phyloP scores from a whole-genome alignment of 1,284 basidiomycete genomes.

The Hymenochaete sp. region DNA sequence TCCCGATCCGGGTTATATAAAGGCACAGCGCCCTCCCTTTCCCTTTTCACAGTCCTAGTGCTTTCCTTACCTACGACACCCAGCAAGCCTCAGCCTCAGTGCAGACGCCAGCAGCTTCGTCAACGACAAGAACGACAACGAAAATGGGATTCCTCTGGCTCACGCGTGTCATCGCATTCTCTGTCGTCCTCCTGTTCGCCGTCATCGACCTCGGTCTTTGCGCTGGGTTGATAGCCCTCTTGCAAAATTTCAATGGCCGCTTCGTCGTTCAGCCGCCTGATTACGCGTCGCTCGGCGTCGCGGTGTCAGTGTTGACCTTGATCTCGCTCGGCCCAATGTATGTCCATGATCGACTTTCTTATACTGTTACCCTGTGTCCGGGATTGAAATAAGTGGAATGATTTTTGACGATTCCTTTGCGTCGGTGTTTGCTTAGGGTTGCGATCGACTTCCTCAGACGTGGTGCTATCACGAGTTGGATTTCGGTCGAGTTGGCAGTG shows the following conservation, averaged over 20 bases:
- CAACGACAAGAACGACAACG: background rate
- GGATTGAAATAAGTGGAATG: background rate
- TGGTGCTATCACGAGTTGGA: slow-evolving; percentile 36
- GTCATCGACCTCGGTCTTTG: slow-evolving; percentile 16
- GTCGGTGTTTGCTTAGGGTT: slow-evolving; percentile 31
- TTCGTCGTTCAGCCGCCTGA: slow-evolving; percentile 1
- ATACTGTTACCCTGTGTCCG: background rate
- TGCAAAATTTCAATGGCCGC: background rate
- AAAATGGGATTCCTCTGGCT: slow-evolving; percentile 9
- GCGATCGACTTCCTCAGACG: slow-evolving; percentile 33
- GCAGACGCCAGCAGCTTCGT: background rate
- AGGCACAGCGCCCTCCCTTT: no score
- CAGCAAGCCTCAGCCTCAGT: background rate
- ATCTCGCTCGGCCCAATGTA: slow-evolving; percentile 15
- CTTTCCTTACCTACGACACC: background rate
- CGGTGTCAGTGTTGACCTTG: slow-evolving; percentile 16
- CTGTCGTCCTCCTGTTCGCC: slow-evolving; percentile 15
- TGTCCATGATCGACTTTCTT: slow-evolving; percentile 3
- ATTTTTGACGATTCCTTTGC: background rate
- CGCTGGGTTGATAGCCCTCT: slow-evolving; percentile 8
- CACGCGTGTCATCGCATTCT: slow-evolving; percentile 10
- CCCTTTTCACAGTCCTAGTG: background rate
- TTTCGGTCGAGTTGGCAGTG: slow-evolving; percentile 36
- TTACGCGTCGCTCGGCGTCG: slow-evolving; percentile 13
- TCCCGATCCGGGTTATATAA: no score